Base-by-base conservation (phyloP, 1,284 basidiomycete species). In the Volvariella volvacea region DNA sequence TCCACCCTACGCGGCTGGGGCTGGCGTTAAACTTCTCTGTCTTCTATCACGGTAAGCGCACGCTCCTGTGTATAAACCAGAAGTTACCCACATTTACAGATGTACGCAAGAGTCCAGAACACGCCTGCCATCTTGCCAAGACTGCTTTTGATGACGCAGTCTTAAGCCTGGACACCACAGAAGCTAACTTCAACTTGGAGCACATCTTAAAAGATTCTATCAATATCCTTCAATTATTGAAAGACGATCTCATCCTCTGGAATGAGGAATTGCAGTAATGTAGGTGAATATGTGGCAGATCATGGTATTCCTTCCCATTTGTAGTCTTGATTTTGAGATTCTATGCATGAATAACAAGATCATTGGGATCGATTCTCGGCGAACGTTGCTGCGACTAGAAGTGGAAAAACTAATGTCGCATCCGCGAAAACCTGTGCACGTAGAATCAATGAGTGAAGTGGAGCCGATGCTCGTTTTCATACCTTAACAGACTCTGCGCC, bases 11-110 rank as follows among this genome's bases (percentile, higher is more conserved):
- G 10, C 71, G 93, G 59, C 74, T 97, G 47, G 93, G 93, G 49
- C 74, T 97, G 43, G 92, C 93, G 36, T 78, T 97, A 59, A 97
- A 96, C 74, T 96, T 97, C 69, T 89, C 91, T 39, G 92, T 97
- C 51, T 97, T 92, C 72, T 96, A 92, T 71, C 93, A 95, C 67
- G 92, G 64, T 62, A 22, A 49, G 55, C 19, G 22, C 28, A 25
- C 44, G 7, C 37, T 43, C 6, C 38, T 25, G 20, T 10, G 6
- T 40, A 38, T 12, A 21, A 39, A 17, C 2, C 10, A 31, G 22
- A n/a, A n/a, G n/a, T 28, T 9, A 22, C 36, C 40, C 42, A 21
- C n/a, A n/a, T n/a, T 28, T 32, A 25, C 17, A 66, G 64, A 96
- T 67, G 93, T 96, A 61, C 77, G 86, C 59, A 88, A 90, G 68